Evolutionary conservation across 148 eudicot species (phyloP), one percentile per base, ranked within the genome.

Genomic region (Nyssa sinensis): DNA sequence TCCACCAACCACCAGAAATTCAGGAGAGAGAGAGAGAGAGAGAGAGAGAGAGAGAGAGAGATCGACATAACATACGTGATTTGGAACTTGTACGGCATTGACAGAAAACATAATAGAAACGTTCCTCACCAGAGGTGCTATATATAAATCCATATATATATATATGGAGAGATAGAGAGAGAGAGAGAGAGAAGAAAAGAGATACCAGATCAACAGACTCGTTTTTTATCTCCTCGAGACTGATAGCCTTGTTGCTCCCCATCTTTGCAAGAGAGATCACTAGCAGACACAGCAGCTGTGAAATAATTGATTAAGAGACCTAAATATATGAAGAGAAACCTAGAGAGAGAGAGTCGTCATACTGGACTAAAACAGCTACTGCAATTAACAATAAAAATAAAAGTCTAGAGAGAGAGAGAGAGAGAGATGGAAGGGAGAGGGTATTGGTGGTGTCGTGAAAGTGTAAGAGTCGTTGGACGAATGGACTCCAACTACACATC

Each of bases 161-260:
- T 31, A 29, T 2, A 68, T 0, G 29, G 7, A 49, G 33, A 19
- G 13, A 19, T 1, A 68, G 59, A 68, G 21, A 29, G 0, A 29
- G 59, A 68, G 21, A 16, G 35, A 67, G 58, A 25, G 23, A 0
- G 7, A 8, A 31, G 11, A 65, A 3, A 19, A 6, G 0, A 51
- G 4, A 51, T 70, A 77, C 80, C 80, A 77, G 62, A 77, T 77
- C 80, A 49, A 70, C 75, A 10, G 80, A n/a, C 41, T 77, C 80
- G 35, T 77, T 77, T 57, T 70, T 77, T 1, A 77, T 70, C 53
- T 72, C 80, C 31, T 77, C 80, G 49, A 77, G 64, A 33, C 66
- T 63, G 39, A 63, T 28, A 30, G 37, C 66, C 33, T 63, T 63
- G 21, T 63, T 63, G 39, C 66, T 63, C 2, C 66, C 66, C 66